Percentiles rank a stretch among this genome's conserved stretches.
These are phyloP conservation scores for Luffa aegyptiaca DNA, from an alignment of 306 rosid genomes.

Conservation along the genomic window DNA sequence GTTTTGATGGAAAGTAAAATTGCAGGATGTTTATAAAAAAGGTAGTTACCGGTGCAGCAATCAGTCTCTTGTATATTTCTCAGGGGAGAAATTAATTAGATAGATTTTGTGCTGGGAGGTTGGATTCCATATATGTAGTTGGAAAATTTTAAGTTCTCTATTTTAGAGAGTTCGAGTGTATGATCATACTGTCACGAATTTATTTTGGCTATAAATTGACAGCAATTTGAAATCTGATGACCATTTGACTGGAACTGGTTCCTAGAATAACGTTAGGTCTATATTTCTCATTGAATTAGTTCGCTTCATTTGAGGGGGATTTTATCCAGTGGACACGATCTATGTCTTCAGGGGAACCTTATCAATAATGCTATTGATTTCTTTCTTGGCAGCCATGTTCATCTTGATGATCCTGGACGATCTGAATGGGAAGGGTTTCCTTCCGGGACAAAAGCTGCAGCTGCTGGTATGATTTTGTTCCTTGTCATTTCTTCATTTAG, in stretches of 20 bases:
- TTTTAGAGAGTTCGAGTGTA: neutral
- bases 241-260: neutral
- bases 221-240: neutral
- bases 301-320: neutral
- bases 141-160: neutral
- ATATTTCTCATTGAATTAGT: neutral
- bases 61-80: neutral
- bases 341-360: neutral
- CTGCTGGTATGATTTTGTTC: constrained; percentile 54
- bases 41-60: neutral
- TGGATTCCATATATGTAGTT: neutral
- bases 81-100: neutral
- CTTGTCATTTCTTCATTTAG: neutral
- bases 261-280: neutral
- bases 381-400: constrained; percentile 57
- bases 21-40: neutral
- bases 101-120: neutral
- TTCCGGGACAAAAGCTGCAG: constrained; percentile 88
- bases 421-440: constrained; percentile 93
- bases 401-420: constrained; percentile 95
- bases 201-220: neutral
- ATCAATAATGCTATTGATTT: neutral
- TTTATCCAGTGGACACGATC: neutral
- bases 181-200: neutral
- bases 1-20: neutral